phyloP scores from a whole-genome alignment of 2,329 filamentous ascomycete genomes.

The Coniosporium tulheliwenetii region DNA sequence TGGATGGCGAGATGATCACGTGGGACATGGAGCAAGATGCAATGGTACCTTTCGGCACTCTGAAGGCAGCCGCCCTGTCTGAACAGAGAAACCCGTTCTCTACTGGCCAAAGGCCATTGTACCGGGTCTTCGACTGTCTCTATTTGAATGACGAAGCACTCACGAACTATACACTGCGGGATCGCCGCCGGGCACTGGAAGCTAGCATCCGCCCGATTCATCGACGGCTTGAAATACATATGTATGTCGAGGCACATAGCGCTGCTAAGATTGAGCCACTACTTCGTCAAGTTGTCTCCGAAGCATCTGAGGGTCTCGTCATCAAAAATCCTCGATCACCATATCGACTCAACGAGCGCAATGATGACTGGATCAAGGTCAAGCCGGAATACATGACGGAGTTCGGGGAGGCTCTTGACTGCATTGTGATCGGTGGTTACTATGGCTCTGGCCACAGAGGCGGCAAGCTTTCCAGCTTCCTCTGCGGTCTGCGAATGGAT shows the following conservation, averaged over 20 bases:
- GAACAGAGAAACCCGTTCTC: slow-evolving; percentile 59
- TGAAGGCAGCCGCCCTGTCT: slow-evolving; percentile 77
- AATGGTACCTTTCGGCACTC: slow-evolving; percentile 76
- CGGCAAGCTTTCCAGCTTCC: slow-evolving; percentile 66
- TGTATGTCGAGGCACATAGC: slow-evolving; percentile 48
- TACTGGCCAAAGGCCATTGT: slow-evolving; percentile 58
- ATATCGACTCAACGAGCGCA: slow-evolving; percentile 77
- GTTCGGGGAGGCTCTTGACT: slow-evolving; percentile 85
- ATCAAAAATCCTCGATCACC: slow-evolving; percentile 82
- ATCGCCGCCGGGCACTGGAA: slow-evolving; percentile 62
- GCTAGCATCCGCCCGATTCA: slow-evolving; percentile 53
- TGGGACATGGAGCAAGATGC: slow-evolving; percentile 82
- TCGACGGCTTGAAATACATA: slow-evolving; percentile 70
- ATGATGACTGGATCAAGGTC: slow-evolving; percentile 96
- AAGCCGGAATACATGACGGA: slow-evolving; percentile 98
- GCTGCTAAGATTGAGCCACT: slow-evolving; percentile 62
- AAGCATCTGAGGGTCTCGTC: slow-evolving; percentile 78
- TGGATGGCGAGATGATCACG: slow-evolving; percentile 97
- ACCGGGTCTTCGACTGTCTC: slow-evolving; percentile 79
- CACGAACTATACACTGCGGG: slow-evolving; percentile 67
- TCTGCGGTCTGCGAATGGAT: slow-evolving; percentile 74
- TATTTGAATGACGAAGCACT: slow-evolving; percentile 70
- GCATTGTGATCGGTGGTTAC: slow-evolving; percentile 79
- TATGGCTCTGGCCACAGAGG: slow-evolving; percentile 79
- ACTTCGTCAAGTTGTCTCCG: slow-evolving; percentile 69